Evolutionary conservation across 2,329 filamentous ascomycete species (phyloP).

Genomic region (Ophiognomonia clavigignenti-juglandacearum): DNA sequence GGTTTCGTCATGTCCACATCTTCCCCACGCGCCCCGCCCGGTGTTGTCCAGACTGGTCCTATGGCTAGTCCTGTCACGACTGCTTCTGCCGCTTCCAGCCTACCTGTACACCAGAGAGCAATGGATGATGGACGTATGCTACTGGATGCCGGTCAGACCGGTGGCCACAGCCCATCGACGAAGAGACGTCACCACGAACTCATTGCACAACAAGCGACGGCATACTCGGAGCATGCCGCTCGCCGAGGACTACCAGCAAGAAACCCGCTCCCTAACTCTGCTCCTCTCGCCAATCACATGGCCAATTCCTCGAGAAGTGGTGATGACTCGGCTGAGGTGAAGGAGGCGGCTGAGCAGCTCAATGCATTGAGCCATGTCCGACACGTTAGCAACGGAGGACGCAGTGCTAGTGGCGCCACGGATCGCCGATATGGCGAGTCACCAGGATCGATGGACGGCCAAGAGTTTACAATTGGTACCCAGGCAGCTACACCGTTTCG

Average conservation of each 20-base stretch:
- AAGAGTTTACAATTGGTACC: slow-evolving; percentile 33
- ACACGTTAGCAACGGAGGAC: slow-evolving; percentile 44
- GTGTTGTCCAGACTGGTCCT: neutral
- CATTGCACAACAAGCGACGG: slow-evolving; percentile 16
- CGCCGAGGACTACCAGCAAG: slow-evolving; percentile 17
- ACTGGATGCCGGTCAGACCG: slow-evolving; percentile 46
- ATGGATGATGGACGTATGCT: slow-evolving; percentile 54
- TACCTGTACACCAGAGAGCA: slow-evolving; percentile 6
- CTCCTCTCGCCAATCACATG: slow-evolving; percentile 3
- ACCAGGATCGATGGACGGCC: slow-evolving; percentile 33
- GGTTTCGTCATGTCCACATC: slow-evolving; percentile 46
- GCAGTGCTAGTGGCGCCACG: slow-evolving; percentile 15
- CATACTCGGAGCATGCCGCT: slow-evolving; percentile 18
- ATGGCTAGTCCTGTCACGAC: neutral
- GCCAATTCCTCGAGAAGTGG: slow-evolving; percentile 37
- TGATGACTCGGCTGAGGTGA: slow-evolving; percentile 65
- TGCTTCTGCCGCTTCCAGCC: neutral
- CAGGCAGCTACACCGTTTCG: slow-evolving; percentile 33
- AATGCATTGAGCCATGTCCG: slow-evolving; percentile 62
- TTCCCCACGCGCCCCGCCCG: slow-evolving; percentile 17
- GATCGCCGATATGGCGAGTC: slow-evolving; percentile 24
- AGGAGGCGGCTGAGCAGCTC: slow-evolving; percentile 62
- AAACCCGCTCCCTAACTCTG: slow-evolving; percentile 14
- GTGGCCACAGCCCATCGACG: slow-evolving; percentile 30
- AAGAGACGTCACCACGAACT: slow-evolving; percentile 15